These are phyloP conservation scores for Boletellus sp. DNA, from an alignment of 768 basidiomycete species.

Conservation along the genomic window DNA sequence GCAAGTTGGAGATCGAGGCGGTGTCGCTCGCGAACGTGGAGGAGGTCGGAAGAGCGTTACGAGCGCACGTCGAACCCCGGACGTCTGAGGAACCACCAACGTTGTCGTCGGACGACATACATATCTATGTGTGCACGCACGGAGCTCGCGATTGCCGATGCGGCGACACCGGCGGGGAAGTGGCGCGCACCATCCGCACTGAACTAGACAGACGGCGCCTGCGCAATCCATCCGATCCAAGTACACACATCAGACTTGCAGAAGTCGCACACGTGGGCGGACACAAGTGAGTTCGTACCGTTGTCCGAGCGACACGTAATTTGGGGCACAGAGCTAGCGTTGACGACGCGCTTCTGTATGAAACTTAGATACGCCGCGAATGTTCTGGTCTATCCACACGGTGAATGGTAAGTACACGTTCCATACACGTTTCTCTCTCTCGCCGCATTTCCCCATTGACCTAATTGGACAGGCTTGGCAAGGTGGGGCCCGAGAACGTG, in stretches of 20 bases:
- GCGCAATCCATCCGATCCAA: conserved; percentile 22
- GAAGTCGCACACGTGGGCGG: conserved; percentile 81
- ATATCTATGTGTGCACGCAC: conserved; percentile 77
- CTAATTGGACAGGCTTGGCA: conserved; percentile 52
- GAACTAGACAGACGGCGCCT: conserved; percentile 45
- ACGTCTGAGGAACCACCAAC: conserved; percentile 11
- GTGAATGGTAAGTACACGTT: conserved; percentile 56
- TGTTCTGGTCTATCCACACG: conserved; percentile 62
- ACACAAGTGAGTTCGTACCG: conserved; percentile 57
- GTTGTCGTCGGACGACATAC: conserved; percentile 24
- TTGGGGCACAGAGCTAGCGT: neutral
- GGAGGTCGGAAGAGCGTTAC: conserved; percentile 36
- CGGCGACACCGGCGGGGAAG: conserved; percentile 56
- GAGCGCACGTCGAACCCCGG: conserved; percentile 31
- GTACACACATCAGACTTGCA: conserved; percentile 44
- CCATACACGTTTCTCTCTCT: neutral
- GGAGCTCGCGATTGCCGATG: conserved; percentile 77
- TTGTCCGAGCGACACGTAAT: neutral
- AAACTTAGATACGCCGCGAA: conserved; percentile 61
- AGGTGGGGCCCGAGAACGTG: conserved; percentile 54
- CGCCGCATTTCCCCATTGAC: neutral
- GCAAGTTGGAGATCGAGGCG: conserved; percentile 47
- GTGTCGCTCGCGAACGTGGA: conserved; percentile 50
- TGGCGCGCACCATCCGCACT: conserved; percentile 50
- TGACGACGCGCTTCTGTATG: neutral